These are phyloP conservation scores for Ilyonectria destructans DNA, from an alignment of 2,329 filamentous ascomycete genomes.

Conservation along the genomic window DNA sequence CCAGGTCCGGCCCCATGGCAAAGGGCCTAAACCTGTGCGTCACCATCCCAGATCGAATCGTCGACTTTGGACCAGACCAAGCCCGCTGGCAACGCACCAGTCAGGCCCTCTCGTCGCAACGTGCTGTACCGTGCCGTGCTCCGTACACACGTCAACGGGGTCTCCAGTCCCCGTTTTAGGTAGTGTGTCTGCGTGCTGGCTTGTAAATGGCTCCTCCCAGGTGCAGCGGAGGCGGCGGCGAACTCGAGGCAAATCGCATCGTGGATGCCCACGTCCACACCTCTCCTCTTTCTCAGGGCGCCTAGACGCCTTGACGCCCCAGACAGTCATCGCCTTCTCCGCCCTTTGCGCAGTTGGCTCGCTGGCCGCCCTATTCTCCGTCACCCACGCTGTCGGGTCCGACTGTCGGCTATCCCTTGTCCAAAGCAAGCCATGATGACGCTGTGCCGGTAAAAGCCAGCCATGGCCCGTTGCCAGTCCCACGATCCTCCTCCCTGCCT, in stretches of 20 bases:
- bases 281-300: neutral
- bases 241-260: constrained; percentile 5
- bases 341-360: constrained; percentile 27
- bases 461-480: constrained; percentile 31
- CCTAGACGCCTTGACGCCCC: neutral
- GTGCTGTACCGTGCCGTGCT: constrained; percentile 22
- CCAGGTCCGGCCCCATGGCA: constrained; percentile 45
- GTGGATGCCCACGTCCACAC: constrained; percentile 5
- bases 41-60: constrained; percentile 51
- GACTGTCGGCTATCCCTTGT: constrained; percentile 26
- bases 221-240: constrained; percentile 3
- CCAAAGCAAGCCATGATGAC: constrained; percentile 32
- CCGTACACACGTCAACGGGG: constrained; percentile 24
- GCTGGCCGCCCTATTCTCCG: constrained; percentile 14
- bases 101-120: constrained; percentile 24
- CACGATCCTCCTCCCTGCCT: constrained; percentile 27
- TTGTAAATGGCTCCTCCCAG: constrained; percentile 5
- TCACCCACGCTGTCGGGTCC: constrained; percentile 33
- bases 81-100: neutral
- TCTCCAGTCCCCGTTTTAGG: constrained; percentile 27
- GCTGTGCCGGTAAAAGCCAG: constrained; percentile 31
- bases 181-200: constrained; percentile 1
- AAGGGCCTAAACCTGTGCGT: constrained; percentile 51
- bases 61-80: constrained; percentile 32
- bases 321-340: constrained; percentile 22